Conservation (phyloP, 106 monocot genomes). For the Dioscorea alata region DNA sequence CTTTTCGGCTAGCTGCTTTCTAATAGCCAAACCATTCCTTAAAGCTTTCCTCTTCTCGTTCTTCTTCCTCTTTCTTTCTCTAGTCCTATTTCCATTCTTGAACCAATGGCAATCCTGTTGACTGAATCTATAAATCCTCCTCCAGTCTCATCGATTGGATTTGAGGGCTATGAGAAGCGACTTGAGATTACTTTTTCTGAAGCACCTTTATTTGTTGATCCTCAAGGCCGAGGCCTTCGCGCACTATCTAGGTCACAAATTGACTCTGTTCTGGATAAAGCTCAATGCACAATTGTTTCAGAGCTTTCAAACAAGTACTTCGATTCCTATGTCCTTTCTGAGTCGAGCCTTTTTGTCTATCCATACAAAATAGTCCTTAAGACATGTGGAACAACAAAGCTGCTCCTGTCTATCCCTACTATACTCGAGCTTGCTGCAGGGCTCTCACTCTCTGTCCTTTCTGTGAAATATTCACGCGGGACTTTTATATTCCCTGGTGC, state of each 20-base stretch:
- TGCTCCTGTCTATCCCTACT: constrained; percentile 63
- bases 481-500: constrained; percentile 76
- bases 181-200: constrained; percentile 76
- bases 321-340: constrained; percentile 93
- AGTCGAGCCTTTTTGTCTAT: constrained; percentile 91
- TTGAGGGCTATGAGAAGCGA: constrained; percentile 96
- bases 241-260: constrained; percentile 60
- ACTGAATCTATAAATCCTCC: constrained; percentile 10
- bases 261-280: constrained; percentile 62
- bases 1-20: constrained; percentile 56
- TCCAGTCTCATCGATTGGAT: constrained; percentile 58
- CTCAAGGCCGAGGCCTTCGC: constrained; percentile 56
- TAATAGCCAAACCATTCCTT: constrained; percentile 15
- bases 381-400: constrained; percentile 92
- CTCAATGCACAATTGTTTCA: constrained; percentile 76
- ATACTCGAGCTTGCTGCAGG: constrained; percentile 62
- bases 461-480: constrained; percentile 81
- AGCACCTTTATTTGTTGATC: constrained; percentile 48
- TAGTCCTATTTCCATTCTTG: background rate
- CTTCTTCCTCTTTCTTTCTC: constrained; percentile 9
- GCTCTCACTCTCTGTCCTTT: constrained; percentile 36
- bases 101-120: constrained; percentile 27
- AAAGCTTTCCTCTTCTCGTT: constrained; percentile 6
- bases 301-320: constrained; percentile 77
- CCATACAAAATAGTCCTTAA: constrained; percentile 77